A percentile compares a stretch with the other conserved stretches of the same genome.
phyloP scores from a whole-genome alignment of 2,329 filamentous ascomycete species.

The Akanthomyces muscarius region DNA sequence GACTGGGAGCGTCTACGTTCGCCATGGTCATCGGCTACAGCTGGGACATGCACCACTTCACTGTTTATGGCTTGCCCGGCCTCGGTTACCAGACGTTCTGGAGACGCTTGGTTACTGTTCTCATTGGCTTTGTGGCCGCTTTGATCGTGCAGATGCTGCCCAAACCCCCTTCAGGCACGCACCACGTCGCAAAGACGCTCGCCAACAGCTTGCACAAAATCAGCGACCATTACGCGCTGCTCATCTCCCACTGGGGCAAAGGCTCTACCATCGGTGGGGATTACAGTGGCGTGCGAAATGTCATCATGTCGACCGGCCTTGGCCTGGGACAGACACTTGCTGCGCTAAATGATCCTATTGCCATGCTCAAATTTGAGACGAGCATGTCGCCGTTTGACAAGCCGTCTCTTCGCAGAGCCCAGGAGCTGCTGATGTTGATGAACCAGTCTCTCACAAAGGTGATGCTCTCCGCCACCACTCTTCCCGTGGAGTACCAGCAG shows the following conservation, averaged over 20 bases:
- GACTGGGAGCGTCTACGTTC: constrained; percentile 37
- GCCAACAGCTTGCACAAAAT: constrained; percentile 40
- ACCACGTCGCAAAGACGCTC: constrained; percentile 41
- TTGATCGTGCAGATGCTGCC: constrained; percentile 45
- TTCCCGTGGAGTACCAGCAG: constrained; percentile 38
- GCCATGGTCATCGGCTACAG: constrained; percentile 44
- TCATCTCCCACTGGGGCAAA: constrained; percentile 42
- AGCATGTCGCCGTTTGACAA: constrained; percentile 30
- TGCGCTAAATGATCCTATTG: constrained; percentile 25
- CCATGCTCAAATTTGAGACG: constrained; percentile 29
- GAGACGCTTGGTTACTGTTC: constrained; percentile 40
- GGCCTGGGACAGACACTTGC: constrained; percentile 29
- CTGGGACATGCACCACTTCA: constrained; percentile 40
- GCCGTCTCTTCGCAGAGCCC: constrained; percentile 27
- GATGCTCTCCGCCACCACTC: constrained; percentile 29
- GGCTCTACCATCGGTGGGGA: constrained; percentile 22
- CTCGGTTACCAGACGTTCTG: constrained; percentile 46
- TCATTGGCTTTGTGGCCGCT: constrained; percentile 41
- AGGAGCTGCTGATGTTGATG: constrained; percentile 30
- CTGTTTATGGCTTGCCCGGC: constrained; percentile 42
- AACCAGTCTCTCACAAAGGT: constrained; percentile 33
- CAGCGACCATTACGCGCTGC: constrained; percentile 46
- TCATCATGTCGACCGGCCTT: constrained; percentile 21
- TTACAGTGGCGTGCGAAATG: constrained; percentile 26
- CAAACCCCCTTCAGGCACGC: constrained; percentile 42